These are phyloP conservation scores for Paraleonurus japonicus DNA, from an alignment of 257 asterid genomes.

Conservation along the genomic window DNA sequence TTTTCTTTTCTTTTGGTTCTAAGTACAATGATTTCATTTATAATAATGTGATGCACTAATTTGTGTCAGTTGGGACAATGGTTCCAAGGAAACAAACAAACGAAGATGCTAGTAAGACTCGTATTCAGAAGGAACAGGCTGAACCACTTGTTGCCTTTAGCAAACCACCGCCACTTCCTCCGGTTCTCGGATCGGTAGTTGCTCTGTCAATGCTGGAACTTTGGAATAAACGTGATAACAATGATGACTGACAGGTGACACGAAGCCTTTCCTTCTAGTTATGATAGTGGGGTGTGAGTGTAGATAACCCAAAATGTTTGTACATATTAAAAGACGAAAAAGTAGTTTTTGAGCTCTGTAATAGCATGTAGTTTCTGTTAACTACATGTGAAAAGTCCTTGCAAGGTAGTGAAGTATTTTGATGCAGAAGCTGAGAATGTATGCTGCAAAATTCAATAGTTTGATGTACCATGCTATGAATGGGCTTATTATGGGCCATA, in stretches of 20 bases:
- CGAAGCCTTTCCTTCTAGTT: constrained; percentile 11
- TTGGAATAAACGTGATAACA: constrained; percentile 42
- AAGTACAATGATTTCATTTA: neutral
- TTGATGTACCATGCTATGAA: constrained; percentile 54
- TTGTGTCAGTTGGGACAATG: constrained; percentile 37
- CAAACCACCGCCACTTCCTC: constrained; percentile 58
- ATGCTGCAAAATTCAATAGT: constrained; percentile 39
- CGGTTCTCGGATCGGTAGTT: constrained; percentile 62
- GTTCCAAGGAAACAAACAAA: constrained; percentile 31
- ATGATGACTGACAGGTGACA: constrained; percentile 42
- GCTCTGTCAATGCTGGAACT: constrained; percentile 55
- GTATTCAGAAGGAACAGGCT: constrained; percentile 26
- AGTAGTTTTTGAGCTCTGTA: neutral
- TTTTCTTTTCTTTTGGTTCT: neutral
- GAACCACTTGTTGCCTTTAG: constrained; percentile 54
- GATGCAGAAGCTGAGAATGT: constrained; percentile 39
- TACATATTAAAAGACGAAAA: neutral
- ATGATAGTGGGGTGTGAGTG: constrained; percentile 7
- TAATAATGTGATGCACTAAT: neutral
- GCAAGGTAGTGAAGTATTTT: constrained; percentile 37
- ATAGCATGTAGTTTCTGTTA: neutral
- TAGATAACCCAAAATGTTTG: constrained; percentile 13
- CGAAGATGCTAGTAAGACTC: constrained; percentile 13
- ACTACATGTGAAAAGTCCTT: constrained; percentile 34
- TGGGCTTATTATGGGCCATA: constrained; percentile 49